Conservation (phyloP, 805 yeast genomes). For the Saturnispora ahearnii region DNA sequence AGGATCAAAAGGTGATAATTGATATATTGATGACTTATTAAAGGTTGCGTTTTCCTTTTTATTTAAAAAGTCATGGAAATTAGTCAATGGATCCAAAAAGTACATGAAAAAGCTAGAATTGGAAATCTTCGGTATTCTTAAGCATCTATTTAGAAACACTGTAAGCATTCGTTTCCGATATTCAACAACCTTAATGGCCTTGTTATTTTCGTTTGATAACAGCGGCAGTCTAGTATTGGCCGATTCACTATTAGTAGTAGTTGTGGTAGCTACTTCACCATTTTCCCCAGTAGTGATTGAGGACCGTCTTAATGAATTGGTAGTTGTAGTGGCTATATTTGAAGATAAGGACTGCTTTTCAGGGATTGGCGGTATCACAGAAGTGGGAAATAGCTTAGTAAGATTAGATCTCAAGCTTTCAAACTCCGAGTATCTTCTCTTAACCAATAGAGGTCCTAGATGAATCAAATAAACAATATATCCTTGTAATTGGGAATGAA, state of each 20-base stretch:
- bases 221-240: neutral
- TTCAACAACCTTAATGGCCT: slow-evolving; percentile 28
- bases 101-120: slow-evolving; percentile 56
- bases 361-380: slow-evolving; percentile 90
- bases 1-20: slow-evolving; percentile 56
- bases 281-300: slow-evolving; percentile 3
- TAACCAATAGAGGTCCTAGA: slow-evolving; percentile 50
- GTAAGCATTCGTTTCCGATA: slow-evolving; percentile 69
- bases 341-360: slow-evolving; percentile 58
- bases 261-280: neutral
- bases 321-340: slow-evolving; percentile 25
- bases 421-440: slow-evolving; percentile 88
- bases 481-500: slow-evolving; percentile 34
- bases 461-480: slow-evolving; percentile 79
- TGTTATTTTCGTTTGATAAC: neutral
- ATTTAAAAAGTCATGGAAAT: slow-evolving; percentile 68
- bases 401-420: slow-evolving; percentile 70
- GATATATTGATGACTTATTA: slow-evolving; percentile 41
- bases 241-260: neutral
- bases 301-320: slow-evolving; percentile 20
- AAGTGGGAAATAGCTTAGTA: slow-evolving; percentile 65
- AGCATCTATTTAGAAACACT: slow-evolving; percentile 71
- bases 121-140: slow-evolving; percentile 45
- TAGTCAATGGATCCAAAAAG: slow-evolving; percentile 77
- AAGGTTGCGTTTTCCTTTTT: slow-evolving; percentile 47